phyloP scores from a whole-genome alignment of 495 filamentous ascomycete species.

The Cercophora sp. region DNA sequence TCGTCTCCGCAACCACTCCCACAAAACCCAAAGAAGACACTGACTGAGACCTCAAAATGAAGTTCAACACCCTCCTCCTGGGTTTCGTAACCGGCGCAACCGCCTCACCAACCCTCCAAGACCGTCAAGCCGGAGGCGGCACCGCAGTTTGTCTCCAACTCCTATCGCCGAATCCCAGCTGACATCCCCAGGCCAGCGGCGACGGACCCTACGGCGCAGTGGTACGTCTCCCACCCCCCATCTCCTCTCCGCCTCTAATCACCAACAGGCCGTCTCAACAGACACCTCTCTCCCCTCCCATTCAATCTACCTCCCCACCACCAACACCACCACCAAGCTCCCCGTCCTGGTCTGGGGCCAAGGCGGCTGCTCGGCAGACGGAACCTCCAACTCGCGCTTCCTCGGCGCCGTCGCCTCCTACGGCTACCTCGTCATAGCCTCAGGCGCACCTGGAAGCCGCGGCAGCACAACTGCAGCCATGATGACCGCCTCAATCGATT shows the following conservation, averaged over 20 bases:
- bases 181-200: background rate
- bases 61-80: no score
- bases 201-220: background rate
- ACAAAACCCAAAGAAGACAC: no score
- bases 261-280: slow-evolving; percentile 7
- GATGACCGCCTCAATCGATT: slow-evolving; percentile 25
- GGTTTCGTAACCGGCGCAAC: no score
- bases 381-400: background rate
- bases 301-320: slow-evolving; percentile 22
- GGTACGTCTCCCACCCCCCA: no score
- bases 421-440: slow-evolving; percentile 28
- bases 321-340: slow-evolving; percentile 16
- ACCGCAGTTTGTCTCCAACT: no score
- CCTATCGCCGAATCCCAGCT: no score
- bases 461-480: slow-evolving; percentile 18
- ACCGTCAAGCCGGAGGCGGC: no score
- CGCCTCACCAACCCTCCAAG: no score
- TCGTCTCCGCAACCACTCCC: no score
- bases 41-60: no score
- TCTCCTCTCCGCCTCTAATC: slow-evolving; percentile 1
- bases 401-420: slow-evolving; percentile 22
- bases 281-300: slow-evolving; percentile 20
- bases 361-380: slow-evolving; percentile 23
- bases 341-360: slow-evolving; percentile 30
- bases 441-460: slow-evolving; percentile 18